These are phyloP conservation scores for Hypoxylon intermedium DNA, from an alignment of 495 filamentous ascomycete species.

Conservation along the genomic window DNA sequence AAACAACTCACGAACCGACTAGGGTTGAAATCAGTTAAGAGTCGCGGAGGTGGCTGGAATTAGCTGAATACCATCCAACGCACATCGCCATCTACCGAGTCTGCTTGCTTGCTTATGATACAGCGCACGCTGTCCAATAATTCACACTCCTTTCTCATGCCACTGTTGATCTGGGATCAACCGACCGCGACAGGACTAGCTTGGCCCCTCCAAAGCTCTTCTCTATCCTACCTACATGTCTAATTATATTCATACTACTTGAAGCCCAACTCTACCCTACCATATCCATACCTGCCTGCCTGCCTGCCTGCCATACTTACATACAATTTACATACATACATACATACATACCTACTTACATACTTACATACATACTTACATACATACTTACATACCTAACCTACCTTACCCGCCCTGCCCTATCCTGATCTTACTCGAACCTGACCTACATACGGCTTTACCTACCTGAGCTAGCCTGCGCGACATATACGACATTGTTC, in stretches of 20 bases:
- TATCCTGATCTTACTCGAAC: constrained; percentile 18
- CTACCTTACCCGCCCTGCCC: constrained; percentile 1
- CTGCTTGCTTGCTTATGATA: constrained; percentile 29
- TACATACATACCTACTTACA: constrained; percentile 5
- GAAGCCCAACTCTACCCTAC: constrained; percentile 41
- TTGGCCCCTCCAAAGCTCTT: constrained; percentile 12
- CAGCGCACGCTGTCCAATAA: constrained; percentile 32
- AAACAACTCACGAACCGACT: constrained; percentile 3
- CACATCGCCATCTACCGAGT: constrained; percentile 24
- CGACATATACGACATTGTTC: constrained; percentile 11
- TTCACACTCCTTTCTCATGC: constrained; percentile 21
- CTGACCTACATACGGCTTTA: constrained; percentile 23
- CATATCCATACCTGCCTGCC: constrained; percentile 17
- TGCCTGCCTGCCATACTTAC: constrained; percentile 6
- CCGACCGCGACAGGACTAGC: constrained; percentile 36
- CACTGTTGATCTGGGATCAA: constrained; percentile 37
- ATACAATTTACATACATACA: constrained; percentile 14
- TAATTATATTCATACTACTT: constrained; percentile 15
- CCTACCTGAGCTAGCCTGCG: constrained; percentile 28
- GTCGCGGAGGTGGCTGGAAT: constrained; percentile 4
- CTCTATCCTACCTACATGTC: constrained; percentile 2
- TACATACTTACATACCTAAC: constrained; percentile 10
- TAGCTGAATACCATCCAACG: neutral
- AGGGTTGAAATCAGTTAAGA: neutral
- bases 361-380: constrained; percentile 17